A percentile compares a stretch with the other conserved stretches of the same genome.
Evolutionary conservation across 306 rosid species (phyloP).

Genomic region (Dryas octopetala): DNA sequence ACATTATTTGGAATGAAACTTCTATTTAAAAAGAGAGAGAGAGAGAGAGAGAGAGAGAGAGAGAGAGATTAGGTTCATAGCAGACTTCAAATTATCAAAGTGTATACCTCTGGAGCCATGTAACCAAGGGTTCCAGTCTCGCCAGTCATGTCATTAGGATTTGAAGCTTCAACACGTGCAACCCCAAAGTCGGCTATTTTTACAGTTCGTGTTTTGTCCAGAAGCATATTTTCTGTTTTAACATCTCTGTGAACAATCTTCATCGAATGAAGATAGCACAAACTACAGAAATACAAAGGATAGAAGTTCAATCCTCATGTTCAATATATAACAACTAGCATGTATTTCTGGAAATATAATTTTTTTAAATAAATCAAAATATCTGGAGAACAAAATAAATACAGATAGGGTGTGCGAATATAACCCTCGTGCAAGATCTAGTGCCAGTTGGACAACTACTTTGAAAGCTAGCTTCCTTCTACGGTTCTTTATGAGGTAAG

Average conservation of each 20-base stretch:
- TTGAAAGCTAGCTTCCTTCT: conserved; percentile 93
- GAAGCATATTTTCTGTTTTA: conserved; percentile 98
- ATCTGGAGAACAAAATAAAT: conserved; percentile 23
- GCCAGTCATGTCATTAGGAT: conserved; percentile 99
- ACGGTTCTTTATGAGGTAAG: conserved; percentile 94
- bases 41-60: not conserved
- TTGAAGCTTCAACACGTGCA: conserved; percentile 97
- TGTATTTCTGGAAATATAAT: not conserved
- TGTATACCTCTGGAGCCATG: conserved; percentile 96
- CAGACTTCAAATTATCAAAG: conserved; percentile 20
- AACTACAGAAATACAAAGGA: conserved; percentile 46
- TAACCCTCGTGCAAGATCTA: conserved; percentile 98
- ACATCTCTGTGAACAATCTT: conserved; percentile 98
- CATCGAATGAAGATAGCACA: conserved; percentile 86
- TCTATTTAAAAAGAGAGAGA: not conserved
- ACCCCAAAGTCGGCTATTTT: conserved; percentile 99
- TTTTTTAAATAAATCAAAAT: not conserved
- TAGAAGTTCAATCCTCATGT: conserved; percentile 12
- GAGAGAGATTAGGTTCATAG: not conserved
- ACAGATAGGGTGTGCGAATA: conserved; percentile 42
- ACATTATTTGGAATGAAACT: not conserved
- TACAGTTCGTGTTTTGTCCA: conserved; percentile 85
- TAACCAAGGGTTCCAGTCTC: conserved; percentile 96
- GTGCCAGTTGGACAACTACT: conserved; percentile 94
- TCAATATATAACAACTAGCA: conserved; percentile 8